These are phyloP conservation scores for Dimocarpus longan DNA, from an alignment of 345 rosid genomes.

Conservation along the genomic window DNA sequence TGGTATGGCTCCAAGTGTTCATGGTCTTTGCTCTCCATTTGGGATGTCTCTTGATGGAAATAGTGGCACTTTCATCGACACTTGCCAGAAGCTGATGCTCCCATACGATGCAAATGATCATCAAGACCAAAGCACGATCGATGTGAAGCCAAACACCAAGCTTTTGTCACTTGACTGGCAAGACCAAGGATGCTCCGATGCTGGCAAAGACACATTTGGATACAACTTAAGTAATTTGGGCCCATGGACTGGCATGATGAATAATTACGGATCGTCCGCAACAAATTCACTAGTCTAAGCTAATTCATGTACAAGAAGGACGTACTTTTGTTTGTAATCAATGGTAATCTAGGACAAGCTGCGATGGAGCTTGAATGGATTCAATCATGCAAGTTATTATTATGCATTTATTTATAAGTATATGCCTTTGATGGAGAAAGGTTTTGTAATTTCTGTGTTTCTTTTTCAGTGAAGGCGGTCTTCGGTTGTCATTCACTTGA, in stretches of 20 bases:
- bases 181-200: slow-evolving; percentile 62
- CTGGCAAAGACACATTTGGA: slow-evolving; percentile 51
- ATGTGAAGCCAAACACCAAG: slow-evolving; percentile 76
- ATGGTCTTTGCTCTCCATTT: slow-evolving; percentile 46
- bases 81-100: slow-evolving; percentile 60
- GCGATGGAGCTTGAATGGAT: too few species aligned
- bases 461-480: background rate
- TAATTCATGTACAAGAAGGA: background rate
- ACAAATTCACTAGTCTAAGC: slow-evolving; percentile 51
- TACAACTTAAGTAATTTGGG: slow-evolving; percentile 44
- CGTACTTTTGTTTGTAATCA: too few species aligned
- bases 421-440: slow-evolving; percentile 8
- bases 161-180: slow-evolving; percentile 84
- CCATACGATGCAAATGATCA: slow-evolving; percentile 52
- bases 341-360: too few species aligned
- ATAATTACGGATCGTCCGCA: slow-evolving; percentile 48
- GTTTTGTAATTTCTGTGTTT: background rate
- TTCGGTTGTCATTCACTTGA: slow-evolving; percentile 16
- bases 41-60: slow-evolving; percentile 44
- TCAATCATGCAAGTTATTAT: background rate
- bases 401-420: slow-evolving; percentile 6
- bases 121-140: slow-evolving; percentile 41
- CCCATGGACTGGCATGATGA: slow-evolving; percentile 63
- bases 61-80: slow-evolving; percentile 54
- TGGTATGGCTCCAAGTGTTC: slow-evolving; percentile 32